Base-by-base conservation (phyloP, 768 basidiomycete genomes). In the Russula olivacea region DNA sequence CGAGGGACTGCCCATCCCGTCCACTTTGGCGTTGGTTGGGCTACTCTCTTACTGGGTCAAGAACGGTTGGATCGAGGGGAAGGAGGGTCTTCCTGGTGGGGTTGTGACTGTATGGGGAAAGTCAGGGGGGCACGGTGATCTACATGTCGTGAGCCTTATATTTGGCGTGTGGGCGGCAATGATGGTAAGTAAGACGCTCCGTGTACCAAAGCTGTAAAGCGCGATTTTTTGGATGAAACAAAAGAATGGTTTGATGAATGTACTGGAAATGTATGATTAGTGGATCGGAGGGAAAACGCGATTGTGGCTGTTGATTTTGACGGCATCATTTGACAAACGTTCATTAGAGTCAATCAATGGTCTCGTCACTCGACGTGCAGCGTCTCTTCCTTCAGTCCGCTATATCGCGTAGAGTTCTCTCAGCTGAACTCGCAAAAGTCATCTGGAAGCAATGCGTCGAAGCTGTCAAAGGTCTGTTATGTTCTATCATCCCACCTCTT, bases 181-280 rank as follows among this genome's bases (percentile, higher is more conserved):
- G 53, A 98, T 99, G 96, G 91, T 99, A 66, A 95, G 92, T 81
- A 98, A 98, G 77, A 98, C 97, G 17, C 78, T 99, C 51, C 82
- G 86, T 55, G 84, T 98, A 56, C 90, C 91, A 14, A 93, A 93
- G 76, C 69, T 83, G 51, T 91, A 74, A 81, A 32, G 19, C 21
- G 19, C 40, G 28, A 38, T 55, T 23, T 32, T 36, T 36, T 36
- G 61, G 47, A 63, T 43, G 28, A 40, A 28, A 36, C 11, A n/a
- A 56, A 55, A 41, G n/a, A 25, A 36, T 36, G 15, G 2, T 5
- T 10, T 55, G 54, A 30, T 28, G 54, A 21, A 6, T 28, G 23
- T 23, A 49, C 12, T 28, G 10, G 4, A 47, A 47, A 47, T n/a
- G 43, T 45, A 4, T 47, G n/a, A 47, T 21, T 21, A 11, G n/a